Evolutionary conservation across 1,284 basidiomycete species (phyloP), one percentile per base, ranked within the genome.

Genomic region (Leccinum variabile): DNA sequence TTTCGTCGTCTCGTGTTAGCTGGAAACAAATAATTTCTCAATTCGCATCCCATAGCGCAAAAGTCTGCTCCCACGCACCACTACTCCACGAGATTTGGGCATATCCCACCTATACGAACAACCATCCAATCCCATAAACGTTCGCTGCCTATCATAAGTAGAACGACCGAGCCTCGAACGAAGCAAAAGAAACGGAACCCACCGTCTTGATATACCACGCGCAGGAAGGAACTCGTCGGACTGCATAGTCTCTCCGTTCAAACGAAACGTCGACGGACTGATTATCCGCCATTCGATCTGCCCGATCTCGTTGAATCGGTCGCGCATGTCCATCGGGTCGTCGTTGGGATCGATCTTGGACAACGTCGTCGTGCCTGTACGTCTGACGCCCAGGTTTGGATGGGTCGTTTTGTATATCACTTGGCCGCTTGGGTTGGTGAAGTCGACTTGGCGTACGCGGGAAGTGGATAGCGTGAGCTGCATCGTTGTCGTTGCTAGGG

Each of bases 331-430:
- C 62, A 54, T 54, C 0, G 57, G 68, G 44, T 73, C 65, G 2
- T 64, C 63, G 44, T 72, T 74, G 3, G 69, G 58, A 18, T 55
- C 63, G 61, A 75, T 63, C 54, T 73, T 73, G 60, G 66, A 11
- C 18, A 76, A 28, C 9, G 59, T 70, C 25, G 75, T 73, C 58
- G 62, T 67, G 0, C 67, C 61, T 56, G 59, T 44, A 16, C 63
- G 56, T 16, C 71, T 44, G 18, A 46, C 3, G 44, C 18, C 44
- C 11, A 46, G 18, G 44, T 25, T 28, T 7, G 69, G 65, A 37
- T 72, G 75, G 1, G 63, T 25, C 3, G 75, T 76, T 16, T 68
- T 76, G 65, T 74, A 75, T 13, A 75, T 1, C 5, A 73, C 68
- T 32, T 74, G 72, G 1, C 70, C 69, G n/a, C 37, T 64, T 57